Evolutionary conservation across 192 early-diverging fungal genomes (phyloP).

Genomic region (Glomus cerebriforme): DNA sequence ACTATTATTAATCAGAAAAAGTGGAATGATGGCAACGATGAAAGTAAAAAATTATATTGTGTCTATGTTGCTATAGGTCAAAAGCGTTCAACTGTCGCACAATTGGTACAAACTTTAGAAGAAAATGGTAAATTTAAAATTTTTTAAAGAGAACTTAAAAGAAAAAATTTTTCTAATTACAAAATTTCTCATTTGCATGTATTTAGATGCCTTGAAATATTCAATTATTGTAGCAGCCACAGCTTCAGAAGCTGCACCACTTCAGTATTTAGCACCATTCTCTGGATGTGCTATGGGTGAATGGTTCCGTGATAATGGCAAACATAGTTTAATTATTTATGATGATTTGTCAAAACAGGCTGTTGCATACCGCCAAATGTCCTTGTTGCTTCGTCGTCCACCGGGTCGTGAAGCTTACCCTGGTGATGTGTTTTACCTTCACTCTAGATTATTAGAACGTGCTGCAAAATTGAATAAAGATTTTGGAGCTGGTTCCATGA

Average conservation of each 20-base stretch:
- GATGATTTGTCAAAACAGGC: conserved; percentile 99
- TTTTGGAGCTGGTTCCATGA: conserved; percentile 95
- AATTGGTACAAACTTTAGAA: conserved; percentile 98
- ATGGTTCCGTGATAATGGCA: conserved; percentile 99
- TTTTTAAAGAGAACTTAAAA: neutral
- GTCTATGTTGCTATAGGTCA: conserved; percentile 99
- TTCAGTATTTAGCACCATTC: conserved; percentile 99
- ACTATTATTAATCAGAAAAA: conserved; percentile 99
- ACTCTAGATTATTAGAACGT: conserved; percentile 99
- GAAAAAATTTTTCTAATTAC: neutral
- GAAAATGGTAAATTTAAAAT: conserved; percentile 58
- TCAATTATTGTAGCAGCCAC: conserved; percentile 98
- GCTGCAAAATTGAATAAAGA: conserved; percentile 99
- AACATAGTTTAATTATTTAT: conserved; percentile 98
- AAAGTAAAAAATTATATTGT: conserved; percentile 99
- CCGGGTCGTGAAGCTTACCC: conserved; percentile 99
- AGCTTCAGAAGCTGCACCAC: conserved; percentile 97
- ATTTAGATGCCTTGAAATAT: conserved; percentile 93
- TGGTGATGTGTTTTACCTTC: conserved; percentile 99
- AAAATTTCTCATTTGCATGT: neutral
- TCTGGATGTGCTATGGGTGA: conserved; percentile 98
- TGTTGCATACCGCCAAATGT: conserved; percentile 99
- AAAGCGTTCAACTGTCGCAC: conserved; percentile 99
- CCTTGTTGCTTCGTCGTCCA: conserved; percentile 97
- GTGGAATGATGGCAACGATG: conserved; percentile 94